These are phyloP conservation scores for Hansenula lynferdii DNA, from an alignment of 1,139 yeast species.

Conservation along the genomic window DNA sequence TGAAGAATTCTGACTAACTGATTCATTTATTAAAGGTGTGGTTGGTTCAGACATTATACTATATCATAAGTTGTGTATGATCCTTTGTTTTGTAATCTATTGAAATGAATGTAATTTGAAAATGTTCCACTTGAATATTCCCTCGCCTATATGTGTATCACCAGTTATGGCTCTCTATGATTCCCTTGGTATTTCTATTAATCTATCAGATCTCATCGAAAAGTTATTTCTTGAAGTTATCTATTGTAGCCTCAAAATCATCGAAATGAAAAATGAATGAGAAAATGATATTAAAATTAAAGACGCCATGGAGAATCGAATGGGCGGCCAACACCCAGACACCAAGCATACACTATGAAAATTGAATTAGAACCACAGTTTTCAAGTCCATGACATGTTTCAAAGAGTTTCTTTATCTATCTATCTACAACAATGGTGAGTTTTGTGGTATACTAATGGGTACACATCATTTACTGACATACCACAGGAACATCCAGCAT, in stretches of 20 bases:
- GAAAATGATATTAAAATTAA: background rate
- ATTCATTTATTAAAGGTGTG: background rate
- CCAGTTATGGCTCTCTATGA: too few relatives aligned
- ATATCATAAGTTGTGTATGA: background rate
- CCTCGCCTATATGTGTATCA: too few relatives aligned
- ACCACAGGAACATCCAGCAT: conserved; percentile 69
- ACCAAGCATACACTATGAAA: background rate
- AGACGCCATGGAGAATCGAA: background rate
- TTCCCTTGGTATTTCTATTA: too few relatives aligned
- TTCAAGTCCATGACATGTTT: too few relatives aligned
- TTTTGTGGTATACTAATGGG: background rate
- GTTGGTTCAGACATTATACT: background rate
- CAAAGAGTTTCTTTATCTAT: too few relatives aligned
- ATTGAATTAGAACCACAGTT: too few relatives aligned
- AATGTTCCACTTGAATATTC: too few relatives aligned
- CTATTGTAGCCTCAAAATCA: conserved; percentile 1
- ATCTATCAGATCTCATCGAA: too few relatives aligned
- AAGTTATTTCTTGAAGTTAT: too few relatives aligned
- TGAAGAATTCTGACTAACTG: background rate
- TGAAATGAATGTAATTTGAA: too few relatives aligned
- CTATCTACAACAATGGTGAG: background rate
- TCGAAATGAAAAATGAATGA: background rate
- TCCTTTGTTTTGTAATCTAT: background rate
- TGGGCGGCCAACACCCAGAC: background rate
- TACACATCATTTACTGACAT: background rate